phyloP scores from a whole-genome alignment of 2,329 filamentous ascomycete genomes.

The Beauveria sp. region DNA sequence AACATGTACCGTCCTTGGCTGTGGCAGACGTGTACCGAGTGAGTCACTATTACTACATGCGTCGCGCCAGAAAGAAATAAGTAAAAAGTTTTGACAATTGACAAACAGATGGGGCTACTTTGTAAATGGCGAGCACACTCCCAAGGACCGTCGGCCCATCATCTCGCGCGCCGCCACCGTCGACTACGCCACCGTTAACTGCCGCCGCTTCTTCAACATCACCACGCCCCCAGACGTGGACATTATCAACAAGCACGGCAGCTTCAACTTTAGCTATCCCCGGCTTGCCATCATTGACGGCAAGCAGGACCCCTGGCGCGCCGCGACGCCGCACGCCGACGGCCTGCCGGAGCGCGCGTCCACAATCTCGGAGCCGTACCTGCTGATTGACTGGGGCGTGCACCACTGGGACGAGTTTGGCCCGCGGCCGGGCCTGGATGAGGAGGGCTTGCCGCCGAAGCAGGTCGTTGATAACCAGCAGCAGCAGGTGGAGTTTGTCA shows the following conservation, averaged over 20 bases:
- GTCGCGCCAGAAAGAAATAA: not conserved
- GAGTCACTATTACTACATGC: slow-evolving; percentile 17
- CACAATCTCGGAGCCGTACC: slow-evolving; percentile 59
- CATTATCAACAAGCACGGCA: slow-evolving; percentile 69
- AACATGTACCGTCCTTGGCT: slow-evolving; percentile 34
- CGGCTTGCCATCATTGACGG: slow-evolving; percentile 72
- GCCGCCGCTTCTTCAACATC: slow-evolving; percentile 63
- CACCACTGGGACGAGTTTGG: slow-evolving; percentile 78
- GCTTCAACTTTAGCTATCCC: slow-evolving; percentile 62
- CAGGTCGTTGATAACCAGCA: slow-evolving; percentile 52
- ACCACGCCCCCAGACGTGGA: slow-evolving; percentile 53
- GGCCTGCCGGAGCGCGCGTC: slow-evolving; percentile 48
- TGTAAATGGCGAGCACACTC: slow-evolving; percentile 63
- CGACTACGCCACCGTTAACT: slow-evolving; percentile 54
- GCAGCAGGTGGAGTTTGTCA: slow-evolving; percentile 53
- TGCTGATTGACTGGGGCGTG: slow-evolving; percentile 66
- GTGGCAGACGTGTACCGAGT: slow-evolving; percentile 50
- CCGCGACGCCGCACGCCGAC: slow-evolving; percentile 63
- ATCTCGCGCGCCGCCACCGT: slow-evolving; percentile 64
- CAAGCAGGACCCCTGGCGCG: slow-evolving; percentile 72
- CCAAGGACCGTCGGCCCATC: slow-evolving; percentile 55
- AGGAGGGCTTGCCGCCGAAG: slow-evolving; percentile 53
- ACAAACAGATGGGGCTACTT: slow-evolving; percentile 65
- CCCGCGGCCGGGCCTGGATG: slow-evolving; percentile 44
- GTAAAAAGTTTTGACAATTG: not conserved